Conservation (phyloP, 768 basidiomycete species). For the Candolleomyces aberdarensis region DNA sequence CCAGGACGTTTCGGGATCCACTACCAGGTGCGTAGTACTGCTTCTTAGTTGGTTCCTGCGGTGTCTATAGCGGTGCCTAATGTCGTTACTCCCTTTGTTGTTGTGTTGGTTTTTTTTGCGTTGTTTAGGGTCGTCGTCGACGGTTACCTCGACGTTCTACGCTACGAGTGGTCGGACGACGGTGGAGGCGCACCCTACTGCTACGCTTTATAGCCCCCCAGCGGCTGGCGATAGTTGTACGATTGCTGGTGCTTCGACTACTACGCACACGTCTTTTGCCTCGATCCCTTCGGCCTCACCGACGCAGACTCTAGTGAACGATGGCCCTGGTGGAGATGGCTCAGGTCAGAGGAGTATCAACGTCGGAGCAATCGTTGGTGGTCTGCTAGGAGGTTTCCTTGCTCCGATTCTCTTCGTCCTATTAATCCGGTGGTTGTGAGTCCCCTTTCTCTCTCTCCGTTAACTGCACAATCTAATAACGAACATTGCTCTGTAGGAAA, state of each 20-base stretch:
- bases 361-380: constrained; percentile 6
- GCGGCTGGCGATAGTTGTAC: no score
- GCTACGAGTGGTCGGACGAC: not conserved
- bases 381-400: constrained; percentile 5
- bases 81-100: not conserved
- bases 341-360: not conserved
- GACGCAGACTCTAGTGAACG: not conserved
- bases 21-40: constrained; percentile 5
- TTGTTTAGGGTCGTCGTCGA: not conserved
- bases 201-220: not conserved
- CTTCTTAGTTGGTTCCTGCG: not conserved
- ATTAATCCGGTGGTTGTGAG: constrained; percentile 6
- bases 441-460: not conserved
- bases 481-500: not conserved
- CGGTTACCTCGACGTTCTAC: not conserved
- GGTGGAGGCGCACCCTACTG: not conserved
- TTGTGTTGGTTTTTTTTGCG: not conserved
- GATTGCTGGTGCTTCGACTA: no score
- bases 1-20: not conserved
- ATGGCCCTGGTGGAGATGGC: not conserved
- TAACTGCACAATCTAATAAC: no score
- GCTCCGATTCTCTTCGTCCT: constrained; percentile 5
- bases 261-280: no score
- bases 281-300: not conserved
- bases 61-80: no score